Conservation (phyloP, 2,329 filamentous ascomycete species). For the Fusarium siculi region DNA sequence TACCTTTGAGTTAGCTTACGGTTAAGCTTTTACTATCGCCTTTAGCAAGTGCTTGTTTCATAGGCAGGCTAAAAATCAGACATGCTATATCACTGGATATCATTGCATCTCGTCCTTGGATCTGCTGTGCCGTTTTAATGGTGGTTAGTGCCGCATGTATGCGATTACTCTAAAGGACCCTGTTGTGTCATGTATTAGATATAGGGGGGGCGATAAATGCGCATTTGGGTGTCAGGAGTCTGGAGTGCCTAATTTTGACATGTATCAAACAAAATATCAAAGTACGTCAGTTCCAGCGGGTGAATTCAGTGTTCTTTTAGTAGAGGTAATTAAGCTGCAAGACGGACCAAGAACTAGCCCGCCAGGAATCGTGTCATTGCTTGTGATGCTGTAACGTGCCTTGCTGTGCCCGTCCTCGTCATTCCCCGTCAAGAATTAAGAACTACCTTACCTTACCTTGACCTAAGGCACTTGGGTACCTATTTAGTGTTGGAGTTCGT, state of each 20-base stretch:
- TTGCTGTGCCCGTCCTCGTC: neutral
- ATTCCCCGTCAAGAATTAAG: neutral
- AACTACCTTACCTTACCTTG: neutral
- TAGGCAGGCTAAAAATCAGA: neutral
- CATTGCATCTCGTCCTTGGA: slow-evolving; percentile 5
- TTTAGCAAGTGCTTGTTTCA: neutral
- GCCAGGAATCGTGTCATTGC: neutral
- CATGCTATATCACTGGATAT: slow-evolving; percentile 12
- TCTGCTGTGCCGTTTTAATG: slow-evolving; percentile 10
- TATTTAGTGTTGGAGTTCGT: neutral
- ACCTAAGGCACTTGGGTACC: neutral
- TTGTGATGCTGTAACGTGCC: neutral
- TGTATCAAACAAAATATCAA: neutral
- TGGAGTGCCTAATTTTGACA: slow-evolving; percentile 20
- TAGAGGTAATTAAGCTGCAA: neutral
- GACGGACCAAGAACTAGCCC: neutral
- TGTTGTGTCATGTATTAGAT: slow-evolving; percentile 32
- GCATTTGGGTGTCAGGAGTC: slow-evolving; percentile 40
- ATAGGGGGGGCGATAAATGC: slow-evolving; percentile 31
- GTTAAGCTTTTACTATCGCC: slow-evolving; percentile 41
- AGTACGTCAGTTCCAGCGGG: neutral
- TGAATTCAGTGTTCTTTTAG: neutral
- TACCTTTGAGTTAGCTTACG: slow-evolving; percentile 52
- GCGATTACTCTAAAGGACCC: slow-evolving; percentile 33
- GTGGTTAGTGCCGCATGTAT: slow-evolving; percentile 5